Base-by-base conservation (phyloP, 2,329 filamentous ascomycete genomes). In the Nemania sp. region DNA sequence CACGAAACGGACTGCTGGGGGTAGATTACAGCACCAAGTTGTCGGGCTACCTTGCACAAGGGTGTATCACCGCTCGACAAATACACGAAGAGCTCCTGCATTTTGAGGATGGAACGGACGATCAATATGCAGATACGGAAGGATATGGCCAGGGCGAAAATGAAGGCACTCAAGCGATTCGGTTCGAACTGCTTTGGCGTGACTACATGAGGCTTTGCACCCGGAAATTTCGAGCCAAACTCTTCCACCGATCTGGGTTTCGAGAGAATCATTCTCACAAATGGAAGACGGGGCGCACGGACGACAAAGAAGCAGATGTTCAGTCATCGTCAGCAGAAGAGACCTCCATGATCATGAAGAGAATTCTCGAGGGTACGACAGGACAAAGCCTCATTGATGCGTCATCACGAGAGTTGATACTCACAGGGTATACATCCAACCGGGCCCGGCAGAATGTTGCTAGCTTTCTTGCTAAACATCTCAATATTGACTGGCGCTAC, bases 161-260 rank as follows among this genome's bases (percentile, higher is more conserved):
- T 53, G 83, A 85, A 32, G 90, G 90, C 0, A 92, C 89, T 0
- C 83, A 83, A 35, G 83, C 81, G 0, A 82, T 94, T 1, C 84
- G 90, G 0, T 88, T 90, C 57, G 90, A 94, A 69, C 78, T 95
- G 0, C 74, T 94, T 0, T 92, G 89, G 90, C 79, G 90, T 42
- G 91, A 94, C 69, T 94, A 93, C 69, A 92, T 94, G 87, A 82
- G 89, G 1, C 81, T 94, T 0, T 91, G 88, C 70, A 87, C 86
- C 5, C 81, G 82, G 34, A 93, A 93, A 68, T 92, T 90, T 63
- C 83, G 84, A 0, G 70, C 74, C 15, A 83, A 83, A 20, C 80
- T 94, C 3, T 94, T 91, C 71, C 76, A 78, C 12, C 74, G 88
- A 1, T 79, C 81, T 4, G 90, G 91, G 0, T 91, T 91, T 66